Base-by-base conservation (phyloP, 2,329 filamentous ascomycete genomes). In the Cryphonectria radicalis region DNA sequence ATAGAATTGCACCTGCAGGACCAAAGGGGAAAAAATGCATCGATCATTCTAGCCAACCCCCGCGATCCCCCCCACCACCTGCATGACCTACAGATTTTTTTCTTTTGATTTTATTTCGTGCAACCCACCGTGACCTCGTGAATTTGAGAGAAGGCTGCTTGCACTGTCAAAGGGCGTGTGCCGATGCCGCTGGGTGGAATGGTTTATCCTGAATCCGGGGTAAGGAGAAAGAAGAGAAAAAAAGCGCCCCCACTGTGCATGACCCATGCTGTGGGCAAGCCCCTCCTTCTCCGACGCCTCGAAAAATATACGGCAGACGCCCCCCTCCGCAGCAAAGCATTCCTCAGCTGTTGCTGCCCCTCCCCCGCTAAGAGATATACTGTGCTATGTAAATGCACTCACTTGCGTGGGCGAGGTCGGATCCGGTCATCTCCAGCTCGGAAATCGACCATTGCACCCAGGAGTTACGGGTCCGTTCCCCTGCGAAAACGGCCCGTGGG, bases 401-500 rank as follows among this genome's bases (percentile, higher is more conserved):
- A 50, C 46, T 17, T 50, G 46, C 19, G 19, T n/a, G 63, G 63
- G 57, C 37, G 46, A 55, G 17, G 60, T 72, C 70, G 70, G 70
- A 50, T 67, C 70, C 70, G 70, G 63, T 37, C 25, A 60, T 63
- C 63, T 67, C 70, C 70, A 70, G 43, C 59, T 72, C 67, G 64
- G 68, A 70, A 66, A 70, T 63, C 68, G 68, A 67, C 35, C 35
- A 22, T 28, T 22, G 35, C 19, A 28, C 40, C 63, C 50, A 37
- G 46, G 63, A 55, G 43, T 69, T 43, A 67, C 62, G 55, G 55
- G 19, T 50, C 43, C 28, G 37, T 32, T 40, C 50, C 22, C 28
- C 63, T 72, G 70, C 70, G 67, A 67, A 67, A 70, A 19, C 70
- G 70, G 70, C 70, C 70, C 53, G 37, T 28, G n/a, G 43, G 28